Conservation (phyloP, 768 basidiomycete species). For the Chiua virens region DNA sequence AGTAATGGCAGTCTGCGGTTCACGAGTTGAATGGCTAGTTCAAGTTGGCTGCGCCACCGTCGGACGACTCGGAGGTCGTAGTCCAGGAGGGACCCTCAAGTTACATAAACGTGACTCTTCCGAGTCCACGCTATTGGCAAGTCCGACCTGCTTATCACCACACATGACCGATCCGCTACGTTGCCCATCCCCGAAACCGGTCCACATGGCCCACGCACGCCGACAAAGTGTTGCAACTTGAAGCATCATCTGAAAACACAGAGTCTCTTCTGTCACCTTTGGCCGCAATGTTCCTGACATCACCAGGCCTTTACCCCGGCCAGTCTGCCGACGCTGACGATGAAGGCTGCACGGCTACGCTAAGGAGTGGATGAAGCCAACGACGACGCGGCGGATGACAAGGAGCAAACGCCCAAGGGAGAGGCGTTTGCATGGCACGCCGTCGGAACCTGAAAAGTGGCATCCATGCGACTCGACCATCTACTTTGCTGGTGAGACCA, state of each 20-base stretch:
- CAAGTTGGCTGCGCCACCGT: neutral
- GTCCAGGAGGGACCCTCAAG: constrained; percentile 9
- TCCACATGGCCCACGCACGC: constrained; percentile 7
- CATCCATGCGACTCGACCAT: too few relatives aligned
- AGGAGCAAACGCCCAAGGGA: too few relatives aligned
- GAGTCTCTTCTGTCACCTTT: constrained; percentile 28
- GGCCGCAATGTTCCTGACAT: constrained; percentile 26
- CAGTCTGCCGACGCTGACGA: constrained; percentile 9
- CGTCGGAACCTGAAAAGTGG: too few relatives aligned
- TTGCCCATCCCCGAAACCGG: constrained; percentile 7
- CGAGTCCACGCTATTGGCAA: constrained; percentile 28
- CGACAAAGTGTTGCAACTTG: constrained; percentile 28
- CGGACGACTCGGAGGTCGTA: constrained; percentile 9
- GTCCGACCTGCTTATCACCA: constrained; percentile 19
- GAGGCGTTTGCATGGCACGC: too few relatives aligned
- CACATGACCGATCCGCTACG: constrained; percentile 17
- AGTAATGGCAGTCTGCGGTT: constrained; percentile 6
- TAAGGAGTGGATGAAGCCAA: too few relatives aligned
- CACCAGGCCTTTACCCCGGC: constrained; percentile 17
- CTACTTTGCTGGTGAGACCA: too few relatives aligned
- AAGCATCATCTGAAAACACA: constrained; percentile 31
- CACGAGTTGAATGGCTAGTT: constrained; percentile 11
- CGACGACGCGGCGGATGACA: too few relatives aligned
- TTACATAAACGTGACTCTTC: constrained; percentile 10
- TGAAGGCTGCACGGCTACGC: too few relatives aligned